These are phyloP conservation scores for Thecaphora frezii DNA, from an alignment of 1,284 basidiomycete species.

Conservation along the genomic window DNA sequence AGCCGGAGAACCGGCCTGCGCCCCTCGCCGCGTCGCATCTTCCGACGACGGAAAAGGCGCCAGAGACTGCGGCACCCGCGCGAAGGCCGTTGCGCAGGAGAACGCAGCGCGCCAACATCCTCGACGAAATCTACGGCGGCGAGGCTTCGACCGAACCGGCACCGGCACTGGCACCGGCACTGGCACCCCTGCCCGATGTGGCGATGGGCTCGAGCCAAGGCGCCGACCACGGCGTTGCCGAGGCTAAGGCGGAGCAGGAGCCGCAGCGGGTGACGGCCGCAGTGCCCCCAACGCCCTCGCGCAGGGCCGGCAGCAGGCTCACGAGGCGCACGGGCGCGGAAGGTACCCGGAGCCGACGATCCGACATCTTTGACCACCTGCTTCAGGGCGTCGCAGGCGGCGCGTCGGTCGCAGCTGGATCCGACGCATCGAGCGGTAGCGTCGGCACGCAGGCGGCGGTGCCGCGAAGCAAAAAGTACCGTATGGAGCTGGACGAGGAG, in stretches of 20 bases:
- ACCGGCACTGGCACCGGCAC: neutral
- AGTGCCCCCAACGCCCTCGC: neutral
- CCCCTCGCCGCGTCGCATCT: no score
- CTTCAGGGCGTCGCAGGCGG: neutral
- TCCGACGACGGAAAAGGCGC: no score
- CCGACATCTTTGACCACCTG: conserved; percentile 27
- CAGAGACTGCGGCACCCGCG: neutral
- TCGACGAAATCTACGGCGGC: conserved; percentile 2
- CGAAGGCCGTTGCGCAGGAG: conserved; percentile 30
- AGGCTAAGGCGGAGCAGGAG: no score
- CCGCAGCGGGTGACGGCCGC: neutral
- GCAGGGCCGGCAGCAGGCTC: conserved; percentile 13
- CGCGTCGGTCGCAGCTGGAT: no score
- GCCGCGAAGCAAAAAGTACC: conserved; percentile 21
- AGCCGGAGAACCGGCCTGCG: no score
- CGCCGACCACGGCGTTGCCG: no score
- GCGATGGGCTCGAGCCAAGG: no score
- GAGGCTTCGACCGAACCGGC: neutral
- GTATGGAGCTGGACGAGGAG: conserved; percentile 39
- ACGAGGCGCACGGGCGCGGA: conserved; percentile 27
- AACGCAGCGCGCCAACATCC: conserved; percentile 4
- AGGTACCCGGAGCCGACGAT: conserved; percentile 16
- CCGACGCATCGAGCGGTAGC: no score
- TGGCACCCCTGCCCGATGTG: neutral
- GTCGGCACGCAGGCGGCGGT: neutral